phyloP scores from a whole-genome alignment of 2,329 filamentous ascomycete species.

The Calonectria multiphialidica region DNA sequence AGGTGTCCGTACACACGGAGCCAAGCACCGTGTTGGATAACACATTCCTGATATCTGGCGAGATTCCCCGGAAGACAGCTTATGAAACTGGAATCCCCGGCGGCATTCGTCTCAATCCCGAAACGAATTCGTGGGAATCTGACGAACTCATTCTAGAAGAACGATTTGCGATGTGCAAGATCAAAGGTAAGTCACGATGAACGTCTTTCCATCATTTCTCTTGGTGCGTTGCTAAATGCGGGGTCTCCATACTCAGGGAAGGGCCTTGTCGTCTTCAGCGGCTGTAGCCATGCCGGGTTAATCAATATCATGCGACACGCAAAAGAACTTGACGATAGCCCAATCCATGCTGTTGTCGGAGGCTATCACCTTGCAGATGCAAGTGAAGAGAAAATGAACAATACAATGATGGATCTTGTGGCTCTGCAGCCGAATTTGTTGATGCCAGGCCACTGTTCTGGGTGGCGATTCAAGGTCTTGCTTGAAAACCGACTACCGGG shows the following conservation, averaged over 20 bases:
- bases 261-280: constrained; percentile 67
- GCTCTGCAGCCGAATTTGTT: constrained; percentile 59
- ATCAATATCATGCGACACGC: constrained; percentile 64
- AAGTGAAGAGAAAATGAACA: constrained; percentile 55
- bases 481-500: constrained; percentile 65
- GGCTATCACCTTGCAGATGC: constrained; percentile 66
- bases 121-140: constrained; percentile 56
- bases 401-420: constrained; percentile 61
- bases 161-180: constrained; percentile 63
- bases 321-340: constrained; percentile 51
- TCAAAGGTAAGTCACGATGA: constrained; percentile 59
- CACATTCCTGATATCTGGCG: constrained; percentile 64
- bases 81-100: constrained; percentile 62
- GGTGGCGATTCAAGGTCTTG: constrained; percentile 66
- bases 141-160: constrained; percentile 65
- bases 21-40: constrained; percentile 60
- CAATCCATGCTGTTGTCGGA: constrained; percentile 63
- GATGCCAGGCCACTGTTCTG: constrained; percentile 67
- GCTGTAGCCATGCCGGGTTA: constrained; percentile 67
- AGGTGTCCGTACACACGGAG: constrained; percentile 52
- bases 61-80: constrained; percentile 61
- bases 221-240: neutral
- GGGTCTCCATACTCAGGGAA: neutral
- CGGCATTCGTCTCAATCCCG: constrained; percentile 56
- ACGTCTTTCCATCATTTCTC: neutral